Evolutionary conservation across 441 rosid genomes (phyloP), one percentile per base, ranked within the genome.

Genomic region (Euphorbia celastroides): DNA sequence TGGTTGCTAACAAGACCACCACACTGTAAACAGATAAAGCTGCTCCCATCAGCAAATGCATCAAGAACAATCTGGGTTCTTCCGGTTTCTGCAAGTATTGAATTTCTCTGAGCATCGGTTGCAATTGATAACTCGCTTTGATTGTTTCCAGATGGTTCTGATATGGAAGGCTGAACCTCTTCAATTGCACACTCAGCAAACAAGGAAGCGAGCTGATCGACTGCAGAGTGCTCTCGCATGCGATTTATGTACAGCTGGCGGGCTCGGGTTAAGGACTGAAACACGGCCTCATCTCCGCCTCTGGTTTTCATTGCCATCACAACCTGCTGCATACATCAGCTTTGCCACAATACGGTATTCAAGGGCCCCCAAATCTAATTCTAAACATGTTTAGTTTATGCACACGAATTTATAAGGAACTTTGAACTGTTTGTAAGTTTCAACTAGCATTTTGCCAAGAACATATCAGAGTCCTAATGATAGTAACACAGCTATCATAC

Each of bases 131-230:
- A 71, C 14, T 42, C 70, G n/a, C 44, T 64, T 30, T 22, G 34
- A 54, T 76, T 66, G 38, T 62, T 27, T 19, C 76, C 26, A 26
- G 68, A 50, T 13, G 81, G 69, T 71, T 82, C 87, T 31, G 68
- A 59, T 54, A 57, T 65, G 36, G 68, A 71, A 69, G 97, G 92
- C 73, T 82, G 83, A 14, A 84, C 97, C 80, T 88, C 98, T 4
- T 83, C 90, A 70, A 94, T 90, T 16, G 85, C 99, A 71, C 97
- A 92, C 75, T 88, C 96, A 5, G 99, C 93, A 68, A 94, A 94
- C 78, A 92, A 70, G 78, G 96, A 77, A 72, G 96, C 99, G 66
- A 90, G 82, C 74, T 89, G 91, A 78, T 92, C 97, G 17, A 82
- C 81, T 12, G 83, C 75, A 66, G 87, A 62, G 71, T 74, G 81